Base-by-base conservation (phyloP, 768 basidiomycete genomes). In the Clitopilus passeckerianus region DNA sequence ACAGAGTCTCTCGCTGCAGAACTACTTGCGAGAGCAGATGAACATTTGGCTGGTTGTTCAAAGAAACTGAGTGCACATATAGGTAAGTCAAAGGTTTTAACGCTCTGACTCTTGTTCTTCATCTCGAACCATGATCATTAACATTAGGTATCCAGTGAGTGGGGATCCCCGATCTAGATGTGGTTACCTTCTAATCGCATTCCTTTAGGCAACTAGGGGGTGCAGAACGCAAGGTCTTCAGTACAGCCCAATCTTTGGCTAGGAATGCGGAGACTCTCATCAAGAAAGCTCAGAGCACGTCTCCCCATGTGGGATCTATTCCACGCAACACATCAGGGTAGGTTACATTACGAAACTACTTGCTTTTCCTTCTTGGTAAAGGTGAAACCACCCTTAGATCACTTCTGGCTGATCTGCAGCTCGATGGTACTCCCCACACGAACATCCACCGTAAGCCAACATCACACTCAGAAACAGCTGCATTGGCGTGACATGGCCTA, bases 221-320 rank as follows among this genome's bases (percentile, higher is more conserved):
- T 68, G 72, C 76, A 73, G 77, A 79, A 62, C 73, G 76, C 16
- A 75, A 71, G 63, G 73, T 74, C 1, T 62, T 81, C 22, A 66
- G 71, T 27, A 65, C 62, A 41, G 76, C 78, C 7, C 71, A 76
- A 54, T 67, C 69, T 3, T 65, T 69, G 24, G 74, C 77, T 9
- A 61, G 56, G 16, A 74, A 78, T 63, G 75, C 70, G 0, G 67
- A 72, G 59, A 64, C 65, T 59, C 66, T 75, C 9, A 70, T 75
- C 15, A 69, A 73, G 58, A 76, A 81, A 64, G 80, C 80, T 3
- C 68, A 62, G 53, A 61, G 66, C 14, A 57, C 70, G 5, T 78
- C 74, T 7, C 72, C 74, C 15, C 65, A 67, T 14, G 74, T 81
- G n/a, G 63, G 72, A 58, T 67, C 73, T 30, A 72, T 80, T 34